Evolutionary conservation across 805 yeast genomes (phyloP).

Genomic region (Debaryomyces tyrocola): DNA sequence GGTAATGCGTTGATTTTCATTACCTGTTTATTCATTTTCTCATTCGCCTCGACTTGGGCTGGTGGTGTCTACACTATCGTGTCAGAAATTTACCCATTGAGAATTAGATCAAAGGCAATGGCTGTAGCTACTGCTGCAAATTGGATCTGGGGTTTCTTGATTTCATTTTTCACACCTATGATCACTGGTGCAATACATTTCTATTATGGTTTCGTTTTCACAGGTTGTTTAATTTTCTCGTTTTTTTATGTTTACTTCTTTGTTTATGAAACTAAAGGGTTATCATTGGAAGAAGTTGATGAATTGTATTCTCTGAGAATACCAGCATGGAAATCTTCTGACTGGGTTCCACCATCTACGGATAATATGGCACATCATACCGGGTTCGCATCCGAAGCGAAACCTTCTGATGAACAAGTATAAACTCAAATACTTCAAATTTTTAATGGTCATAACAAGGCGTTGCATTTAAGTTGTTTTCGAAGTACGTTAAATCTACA

Average conservation of each 20-base stretch:
- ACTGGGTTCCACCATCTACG: constrained; percentile 51
- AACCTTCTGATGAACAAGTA: constrained; percentile 28
- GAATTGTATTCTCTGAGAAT: constrained; percentile 51
- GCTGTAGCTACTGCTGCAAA: constrained; percentile 64
- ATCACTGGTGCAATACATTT: constrained; percentile 61
- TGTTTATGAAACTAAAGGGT: constrained; percentile 78
- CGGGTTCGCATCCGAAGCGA: constrained; percentile 36
- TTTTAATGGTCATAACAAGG: too few relatives aligned
- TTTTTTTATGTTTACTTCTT: constrained; percentile 70
- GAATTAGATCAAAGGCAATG: constrained; percentile 62
- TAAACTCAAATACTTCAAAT: constrained; percentile 2
- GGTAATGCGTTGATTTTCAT: constrained; percentile 64
- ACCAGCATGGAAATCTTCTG: constrained; percentile 40
- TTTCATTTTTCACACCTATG: constrained; percentile 67
- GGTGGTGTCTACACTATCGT: constrained; percentile 66
- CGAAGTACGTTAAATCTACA: too few relatives aligned
- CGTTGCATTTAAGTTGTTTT: too few relatives aligned
- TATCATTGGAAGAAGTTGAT: constrained; percentile 80
- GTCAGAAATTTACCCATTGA: constrained; percentile 66
- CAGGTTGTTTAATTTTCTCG: constrained; percentile 62
- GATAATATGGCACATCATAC: constrained; percentile 36
- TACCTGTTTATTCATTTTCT: constrained; percentile 62
- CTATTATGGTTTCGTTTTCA: constrained; percentile 63
- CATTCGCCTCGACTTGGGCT: constrained; percentile 73
- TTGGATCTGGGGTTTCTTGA: constrained; percentile 63